These are phyloP conservation scores for Cercis canadensis DNA, from an alignment of 306 rosid species.

Conservation along the genomic window DNA sequence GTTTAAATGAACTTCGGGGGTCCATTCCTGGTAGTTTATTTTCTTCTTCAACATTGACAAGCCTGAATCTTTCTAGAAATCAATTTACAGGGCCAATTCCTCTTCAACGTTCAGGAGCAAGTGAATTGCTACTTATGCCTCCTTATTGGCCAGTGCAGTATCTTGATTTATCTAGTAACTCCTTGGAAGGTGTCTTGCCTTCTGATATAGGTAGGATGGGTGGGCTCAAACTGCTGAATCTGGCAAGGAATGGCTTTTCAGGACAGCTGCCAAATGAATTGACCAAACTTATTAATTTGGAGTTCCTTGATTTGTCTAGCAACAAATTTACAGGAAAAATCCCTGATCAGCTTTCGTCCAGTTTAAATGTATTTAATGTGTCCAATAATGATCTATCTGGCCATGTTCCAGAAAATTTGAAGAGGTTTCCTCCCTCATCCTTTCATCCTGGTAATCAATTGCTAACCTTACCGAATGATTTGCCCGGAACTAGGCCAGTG, in stretches of 20 bases:
- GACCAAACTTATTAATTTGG: slow-evolving; percentile 71
- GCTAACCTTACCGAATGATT: slow-evolving; percentile 47
- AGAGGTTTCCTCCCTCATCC: slow-evolving; percentile 61
- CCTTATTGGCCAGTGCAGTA: slow-evolving; percentile 58
- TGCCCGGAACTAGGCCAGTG: slow-evolving; percentile 48
- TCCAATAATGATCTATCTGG: slow-evolving; percentile 87
- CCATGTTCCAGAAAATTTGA: slow-evolving; percentile 69
- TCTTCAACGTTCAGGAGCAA: slow-evolving; percentile 67
- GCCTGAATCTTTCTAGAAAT: slow-evolving; percentile 86
- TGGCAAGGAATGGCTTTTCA: slow-evolving; percentile 77
- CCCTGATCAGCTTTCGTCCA: slow-evolving; percentile 79
- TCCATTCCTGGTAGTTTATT: slow-evolving; percentile 78
- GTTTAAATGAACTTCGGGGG: slow-evolving; percentile 79
- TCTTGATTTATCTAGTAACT: slow-evolving; percentile 83
- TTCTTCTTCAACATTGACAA: slow-evolving; percentile 62
- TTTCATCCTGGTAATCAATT: slow-evolving; percentile 80
- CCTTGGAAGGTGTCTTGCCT: slow-evolving; percentile 73
- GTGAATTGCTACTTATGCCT: slow-evolving; percentile 74
- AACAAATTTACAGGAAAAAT: slow-evolving; percentile 84
- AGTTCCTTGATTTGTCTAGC: slow-evolving; percentile 77
- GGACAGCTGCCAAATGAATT: slow-evolving; percentile 80
- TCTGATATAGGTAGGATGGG: slow-evolving; percentile 71
- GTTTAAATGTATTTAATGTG: slow-evolving; percentile 73
- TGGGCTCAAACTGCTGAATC: slow-evolving; percentile 81
- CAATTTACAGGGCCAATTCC: slow-evolving; percentile 73